Conservation (phyloP, 2,329 filamentous ascomycete species). For the Venturia pyrina region DNA sequence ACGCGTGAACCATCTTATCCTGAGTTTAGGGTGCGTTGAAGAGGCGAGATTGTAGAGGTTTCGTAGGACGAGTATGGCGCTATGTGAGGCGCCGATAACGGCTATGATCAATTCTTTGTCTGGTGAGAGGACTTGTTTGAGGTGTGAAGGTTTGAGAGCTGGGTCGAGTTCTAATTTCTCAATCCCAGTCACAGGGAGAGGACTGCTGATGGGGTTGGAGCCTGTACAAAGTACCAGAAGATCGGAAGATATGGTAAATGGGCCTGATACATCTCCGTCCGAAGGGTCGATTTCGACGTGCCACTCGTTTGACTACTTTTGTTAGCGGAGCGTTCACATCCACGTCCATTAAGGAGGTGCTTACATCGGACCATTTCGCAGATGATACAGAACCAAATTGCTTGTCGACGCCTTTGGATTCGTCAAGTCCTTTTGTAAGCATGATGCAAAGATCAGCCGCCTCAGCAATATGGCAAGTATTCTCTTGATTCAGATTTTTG, state of each 20-base stretch:
- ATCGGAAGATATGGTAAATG: neutral
- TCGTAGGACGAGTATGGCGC: neutral
- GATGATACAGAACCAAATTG: neutral
- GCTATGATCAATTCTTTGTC: neutral
- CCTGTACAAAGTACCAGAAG: neutral
- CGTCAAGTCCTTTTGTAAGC: neutral
- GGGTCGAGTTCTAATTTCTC: neutral
- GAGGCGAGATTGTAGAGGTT: slow-evolving; percentile 20
- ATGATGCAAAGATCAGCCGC: neutral
- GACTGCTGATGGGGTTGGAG: neutral
- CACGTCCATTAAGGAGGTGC: neutral
- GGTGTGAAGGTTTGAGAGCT: neutral
- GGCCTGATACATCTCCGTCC: neutral
- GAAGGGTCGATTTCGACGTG: neutral
- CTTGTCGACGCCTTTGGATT: neutral
- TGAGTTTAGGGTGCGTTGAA: slow-evolving; percentile 19
- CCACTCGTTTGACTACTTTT: neutral
- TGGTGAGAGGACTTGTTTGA: neutral
- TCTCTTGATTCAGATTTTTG: neutral
- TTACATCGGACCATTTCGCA: neutral
- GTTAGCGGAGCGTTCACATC: neutral
- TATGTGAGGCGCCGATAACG: neutral
- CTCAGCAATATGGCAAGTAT: neutral
- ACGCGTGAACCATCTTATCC: slow-evolving; percentile 33
- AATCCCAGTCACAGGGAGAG: neutral